Percentiles rank a stretch among this genome's conserved stretches.
phyloP scores from a whole-genome alignment of 2,329 filamentous ascomycete species.

The Elsinoe arachidis region DNA sequence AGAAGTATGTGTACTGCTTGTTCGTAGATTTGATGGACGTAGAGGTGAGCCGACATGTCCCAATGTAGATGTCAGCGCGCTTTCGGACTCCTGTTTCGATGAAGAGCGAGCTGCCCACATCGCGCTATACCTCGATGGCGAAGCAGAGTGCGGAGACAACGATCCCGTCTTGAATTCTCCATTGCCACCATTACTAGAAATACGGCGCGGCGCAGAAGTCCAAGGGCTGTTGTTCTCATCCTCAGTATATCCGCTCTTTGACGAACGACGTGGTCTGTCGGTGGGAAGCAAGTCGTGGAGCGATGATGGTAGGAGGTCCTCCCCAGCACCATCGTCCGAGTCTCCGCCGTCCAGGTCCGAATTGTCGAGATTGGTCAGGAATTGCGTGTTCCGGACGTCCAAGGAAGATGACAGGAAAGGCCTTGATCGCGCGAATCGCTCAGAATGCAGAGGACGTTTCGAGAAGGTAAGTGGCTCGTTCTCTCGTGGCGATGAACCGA shows the following conservation, averaged over 20 bases:
- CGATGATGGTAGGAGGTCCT: conserved; percentile 73
- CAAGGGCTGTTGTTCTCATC: conserved; percentile 36
- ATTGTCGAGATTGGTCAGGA: conserved; percentile 27
- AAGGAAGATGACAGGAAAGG: conserved; percentile 12
- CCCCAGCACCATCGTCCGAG: conserved; percentile 75
- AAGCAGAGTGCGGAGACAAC: conserved; percentile 44
- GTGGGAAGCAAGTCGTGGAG: conserved; percentile 56
- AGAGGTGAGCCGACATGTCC: conserved; percentile 59
- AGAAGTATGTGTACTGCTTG: conserved; percentile 41
- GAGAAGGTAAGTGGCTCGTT: conserved; percentile 61
- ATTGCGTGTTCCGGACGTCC: conserved; percentile 17
- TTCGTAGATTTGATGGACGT: conserved; percentile 37
- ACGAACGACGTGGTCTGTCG: conserved; percentile 51
- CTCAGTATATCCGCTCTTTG: conserved; percentile 48
- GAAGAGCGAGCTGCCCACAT: conserved; percentile 44
- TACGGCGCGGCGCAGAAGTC: conserved; percentile 28
- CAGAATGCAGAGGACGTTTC: conserved; percentile 56
- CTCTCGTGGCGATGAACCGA: conserved; percentile 52
- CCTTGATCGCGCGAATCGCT: conserved; percentile 41
- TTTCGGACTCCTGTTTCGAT: conserved; percentile 45
- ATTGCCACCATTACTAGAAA: conserved; percentile 35
- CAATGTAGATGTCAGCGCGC: conserved; percentile 30
- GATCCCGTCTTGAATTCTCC: conserved; percentile 38
- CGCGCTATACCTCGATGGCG: conserved; percentile 54
- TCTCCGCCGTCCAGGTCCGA: conserved; percentile 44